Evolutionary conservation across 139 green algal species (phyloP).

Genomic region (Tetradesmus lagerheimii): DNA sequence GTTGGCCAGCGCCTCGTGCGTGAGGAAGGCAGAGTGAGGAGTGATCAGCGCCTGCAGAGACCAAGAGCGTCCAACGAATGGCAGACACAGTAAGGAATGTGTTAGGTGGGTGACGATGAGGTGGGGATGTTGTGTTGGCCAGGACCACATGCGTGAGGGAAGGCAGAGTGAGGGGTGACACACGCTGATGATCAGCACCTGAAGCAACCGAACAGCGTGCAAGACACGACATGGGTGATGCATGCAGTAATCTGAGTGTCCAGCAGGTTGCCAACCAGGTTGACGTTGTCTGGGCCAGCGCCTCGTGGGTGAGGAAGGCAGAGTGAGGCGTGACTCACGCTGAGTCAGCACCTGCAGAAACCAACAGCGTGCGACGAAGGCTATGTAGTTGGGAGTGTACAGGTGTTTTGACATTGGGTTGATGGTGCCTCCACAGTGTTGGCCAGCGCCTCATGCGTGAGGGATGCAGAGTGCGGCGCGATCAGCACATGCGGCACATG

Average conservation of each 20-base stretch:
- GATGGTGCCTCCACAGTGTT: too few species aligned
- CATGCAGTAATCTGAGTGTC: too few species aligned
- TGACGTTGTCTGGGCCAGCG: too few species aligned
- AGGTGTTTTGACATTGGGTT: too few species aligned
- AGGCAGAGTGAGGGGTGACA: conserved; percentile 86
- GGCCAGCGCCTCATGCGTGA: conserved; percentile 82
- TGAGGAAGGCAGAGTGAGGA: conserved; percentile 88
- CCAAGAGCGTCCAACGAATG: background rate
- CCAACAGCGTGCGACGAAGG: background rate
- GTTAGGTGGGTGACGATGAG: too few species aligned
- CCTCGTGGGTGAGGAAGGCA: conserved; percentile 88
- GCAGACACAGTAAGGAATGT: too few species aligned
- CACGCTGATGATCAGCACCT: too few species aligned
- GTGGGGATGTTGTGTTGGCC: too few species aligned
- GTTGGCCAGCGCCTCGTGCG: conserved; percentile 78
- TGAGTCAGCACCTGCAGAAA: conserved; percentile 72
- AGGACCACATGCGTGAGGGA: conserved; percentile 88
- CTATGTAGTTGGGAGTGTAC: too few species aligned
- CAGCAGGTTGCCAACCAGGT: too few species aligned
- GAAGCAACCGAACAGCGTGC: too few species aligned
- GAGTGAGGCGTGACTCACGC: conserved; percentile 85
- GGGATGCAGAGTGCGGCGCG: conserved; percentile 85
- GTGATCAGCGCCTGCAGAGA: conserved; percentile 78
- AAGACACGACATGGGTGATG: too few species aligned
- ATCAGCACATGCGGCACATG: conserved; percentile 80